Base-by-base conservation (phyloP, 768 basidiomycete genomes). In the Russula vinacea region DNA sequence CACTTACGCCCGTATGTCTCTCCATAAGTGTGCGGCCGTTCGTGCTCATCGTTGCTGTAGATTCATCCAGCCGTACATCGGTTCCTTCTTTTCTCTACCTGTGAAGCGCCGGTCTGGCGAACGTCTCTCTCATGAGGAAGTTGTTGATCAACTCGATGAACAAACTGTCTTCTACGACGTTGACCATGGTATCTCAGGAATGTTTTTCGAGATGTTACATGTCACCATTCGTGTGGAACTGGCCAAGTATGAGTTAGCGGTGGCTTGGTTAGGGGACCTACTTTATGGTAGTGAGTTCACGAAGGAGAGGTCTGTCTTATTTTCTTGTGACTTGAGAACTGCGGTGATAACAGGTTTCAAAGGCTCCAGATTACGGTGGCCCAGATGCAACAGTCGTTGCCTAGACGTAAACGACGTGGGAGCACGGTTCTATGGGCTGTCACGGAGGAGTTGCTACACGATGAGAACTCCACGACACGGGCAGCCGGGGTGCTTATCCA, bases 341-440 rank as follows among this genome's bases (percentile, higher is more conserved):
- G 9, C 13, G 33, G 19, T 51, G 33, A 65, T 58, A 22, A 51
- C 24, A 19, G 16, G n/a, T 54, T 22, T 44, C 16, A 22, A 68
- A 96, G 95, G 56, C 77, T 99, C 39, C 85, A 88, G 70, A 85
- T 98, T 56, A 86, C 85, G 32, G 79, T 91, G 52, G 92, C 94
- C 17, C 98, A 97, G 75, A 84, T 92, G 26, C 86, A 90, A 50
- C 96, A 98, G 73, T 87, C 86, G 22, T 79, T 99, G 37, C 96
- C 97, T 2, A 88, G 94, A 72, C 78, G 90, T 70, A 98, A 98
- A 79, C 84, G 97, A 44, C 89, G 92, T 71, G 96, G 94, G 14
- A 84, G 78, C 71, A 88, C 83, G 33, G 90, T 98, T 13, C 78
- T 94, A 52, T 80, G 81, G 11, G 88, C 93, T 9, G 76, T 93